Conservation (phyloP, 768 basidiomycete species). For the Leucosporidium yakuticum region DNA sequence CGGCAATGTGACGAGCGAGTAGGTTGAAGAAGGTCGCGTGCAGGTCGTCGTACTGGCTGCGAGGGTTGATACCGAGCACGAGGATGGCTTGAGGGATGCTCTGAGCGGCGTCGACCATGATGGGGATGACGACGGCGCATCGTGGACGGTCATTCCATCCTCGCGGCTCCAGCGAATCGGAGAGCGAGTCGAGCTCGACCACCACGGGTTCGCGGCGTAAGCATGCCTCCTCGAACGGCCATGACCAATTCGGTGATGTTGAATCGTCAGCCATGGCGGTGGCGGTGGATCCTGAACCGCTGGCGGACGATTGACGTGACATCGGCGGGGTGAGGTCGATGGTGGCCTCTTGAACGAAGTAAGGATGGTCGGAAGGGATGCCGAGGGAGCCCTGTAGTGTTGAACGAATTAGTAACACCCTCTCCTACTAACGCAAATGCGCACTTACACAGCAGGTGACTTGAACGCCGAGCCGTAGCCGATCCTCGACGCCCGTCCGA, state of each 20-base stretch:
- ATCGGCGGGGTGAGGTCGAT: constrained; percentile 4
- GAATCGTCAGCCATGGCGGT: too few relatives aligned
- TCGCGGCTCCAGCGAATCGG: constrained; percentile 2
- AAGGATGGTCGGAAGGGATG: constrained; percentile 25
- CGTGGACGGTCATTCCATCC: constrained; percentile 17
- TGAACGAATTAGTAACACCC: too few relatives aligned
- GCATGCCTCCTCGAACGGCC: constrained; percentile 34
- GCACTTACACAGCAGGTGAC: too few relatives aligned
- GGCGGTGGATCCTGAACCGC: too few relatives aligned
- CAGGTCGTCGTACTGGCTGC: neutral
- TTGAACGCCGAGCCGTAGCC: too few relatives aligned
- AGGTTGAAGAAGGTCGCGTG: constrained; percentile 28
- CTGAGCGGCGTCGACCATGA: constrained; percentile 19
- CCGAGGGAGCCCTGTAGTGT: constrained; percentile 16
- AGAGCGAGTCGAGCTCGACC: constrained; percentile 19
- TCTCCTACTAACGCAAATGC: too few relatives aligned
- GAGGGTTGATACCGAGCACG: constrained; percentile 28
- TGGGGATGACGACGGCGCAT: constrained; percentile 26
- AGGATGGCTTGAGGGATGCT: constrained; percentile 23
- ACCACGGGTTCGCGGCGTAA: constrained; percentile 17
- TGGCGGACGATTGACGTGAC: too few relatives aligned
- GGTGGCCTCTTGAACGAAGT: constrained; percentile 12
- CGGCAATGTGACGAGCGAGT: constrained; percentile 22
- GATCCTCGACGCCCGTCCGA: too few relatives aligned
- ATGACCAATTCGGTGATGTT: neutral